Evolutionary conservation across 2,329 filamentous ascomycete genomes (phyloP).

Genomic region (Clathrospora elynae): DNA sequence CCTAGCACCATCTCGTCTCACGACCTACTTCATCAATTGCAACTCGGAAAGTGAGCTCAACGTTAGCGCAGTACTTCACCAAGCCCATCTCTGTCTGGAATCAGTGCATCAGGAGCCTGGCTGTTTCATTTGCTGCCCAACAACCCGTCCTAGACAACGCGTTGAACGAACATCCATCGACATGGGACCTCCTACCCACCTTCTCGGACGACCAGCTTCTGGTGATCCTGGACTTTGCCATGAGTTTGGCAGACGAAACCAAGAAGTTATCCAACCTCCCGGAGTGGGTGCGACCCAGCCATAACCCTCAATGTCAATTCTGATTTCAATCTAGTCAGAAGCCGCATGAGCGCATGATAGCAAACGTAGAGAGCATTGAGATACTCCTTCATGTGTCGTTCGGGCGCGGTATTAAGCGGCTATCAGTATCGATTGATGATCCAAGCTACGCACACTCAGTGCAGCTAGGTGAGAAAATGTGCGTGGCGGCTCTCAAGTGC

Average conservation of each 20-base stretch:
- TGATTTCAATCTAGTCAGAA: constrained; percentile 40
- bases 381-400: constrained; percentile 54
- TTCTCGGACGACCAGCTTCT: constrained; percentile 60
- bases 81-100: constrained; percentile 71
- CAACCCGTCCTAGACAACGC: constrained; percentile 55
- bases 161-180: constrained; percentile 52
- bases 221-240: constrained; percentile 68
- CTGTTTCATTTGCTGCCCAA: constrained; percentile 61
- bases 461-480: constrained; percentile 42
- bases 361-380: constrained; percentile 59
- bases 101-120: constrained; percentile 67
- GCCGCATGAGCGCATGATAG: constrained; percentile 58
- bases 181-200: constrained; percentile 53
- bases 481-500: constrained; percentile 40
- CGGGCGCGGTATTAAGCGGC: constrained; percentile 42
- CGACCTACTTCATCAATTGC: constrained; percentile 62
- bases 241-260: constrained; percentile 68
- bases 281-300: constrained; percentile 35
- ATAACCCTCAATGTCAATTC: background rate
- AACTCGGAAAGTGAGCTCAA: constrained; percentile 75
- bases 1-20: constrained; percentile 39
- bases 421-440: constrained; percentile 34
- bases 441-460: constrained; percentile 27
- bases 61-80: constrained; percentile 75
- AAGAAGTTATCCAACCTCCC: constrained; percentile 70